Evolutionary conservation across 805 yeast genomes (phyloP), one percentile per base, ranked within the genome.

Genomic region (Torulaspora maleeae): DNA sequence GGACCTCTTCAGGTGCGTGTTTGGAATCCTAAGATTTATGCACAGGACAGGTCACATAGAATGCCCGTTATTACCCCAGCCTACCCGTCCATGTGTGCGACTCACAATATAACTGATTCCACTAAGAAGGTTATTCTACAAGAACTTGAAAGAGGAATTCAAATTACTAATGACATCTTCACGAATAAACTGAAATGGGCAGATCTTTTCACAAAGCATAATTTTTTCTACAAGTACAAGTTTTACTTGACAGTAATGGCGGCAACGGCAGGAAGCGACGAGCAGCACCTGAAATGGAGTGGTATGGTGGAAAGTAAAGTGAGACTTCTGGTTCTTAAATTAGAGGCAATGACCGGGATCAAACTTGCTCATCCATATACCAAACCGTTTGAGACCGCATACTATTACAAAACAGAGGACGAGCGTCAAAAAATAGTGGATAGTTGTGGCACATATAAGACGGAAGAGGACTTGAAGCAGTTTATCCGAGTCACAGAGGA

Each of bases 51-150:
- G 49, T 79, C 80, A 27, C 99, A 93, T 66, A 74, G 82, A 54
- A 93, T 93, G 99, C 99, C 99, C 0, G 95, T 93, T 9, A 93
- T 93, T 48, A 93, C 99, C 0, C 99, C 99, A 0, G 98, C 98
- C 0, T 63, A 63, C 40, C 68, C 68, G n/a, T 90, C 97, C 1
- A 93, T 93, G 99, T 93, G 99, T 69, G 96, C 99, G 0, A 93
- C 99, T 1, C 99, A 93, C 64, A 93, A 93, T 63, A 90, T 93
- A 36, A 83, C 95, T 2, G 79, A 77, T 13, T 88, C 97, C 0
- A 91, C 98, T 0, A 91, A 87, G 64, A 79, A 77, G 55, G 78
- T 93, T 17, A 86, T 93, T 28, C 60, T 88, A 61, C 63, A 72
- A n/a, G 99, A 93, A 64, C 75, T 93, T 54, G 68, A 74, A 47